A percentile compares a stretch with the other conserved stretches of the same genome.
Conservation (phyloP, 371 early-diverging fungal species). For the Saksenaea oblongispora region DNA sequence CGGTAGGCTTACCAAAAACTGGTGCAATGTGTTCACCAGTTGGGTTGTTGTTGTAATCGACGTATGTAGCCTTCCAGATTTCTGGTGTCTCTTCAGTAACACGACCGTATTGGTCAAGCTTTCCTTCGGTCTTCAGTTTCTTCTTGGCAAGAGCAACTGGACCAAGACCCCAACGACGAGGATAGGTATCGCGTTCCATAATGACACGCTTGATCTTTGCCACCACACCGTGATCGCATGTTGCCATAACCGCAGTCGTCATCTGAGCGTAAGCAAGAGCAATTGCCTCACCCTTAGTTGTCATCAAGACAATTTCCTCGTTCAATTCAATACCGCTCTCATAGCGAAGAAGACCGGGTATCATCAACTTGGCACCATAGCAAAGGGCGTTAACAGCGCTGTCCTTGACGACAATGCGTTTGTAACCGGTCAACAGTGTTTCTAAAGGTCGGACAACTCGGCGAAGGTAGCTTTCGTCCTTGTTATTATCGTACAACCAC, state of each 20-base stretch:
- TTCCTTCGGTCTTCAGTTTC: slow-evolving; percentile 94
- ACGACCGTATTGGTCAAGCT: slow-evolving; percentile 96
- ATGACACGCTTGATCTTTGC: slow-evolving; percentile 99
- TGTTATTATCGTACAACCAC: slow-evolving; percentile 95
- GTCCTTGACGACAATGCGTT: slow-evolving; percentile 99
- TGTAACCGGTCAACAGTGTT: slow-evolving; percentile 92
- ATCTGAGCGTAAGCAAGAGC: slow-evolving; percentile 97
- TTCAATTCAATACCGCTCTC: slow-evolving; percentile 96
- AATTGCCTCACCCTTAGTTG: slow-evolving; percentile 99
- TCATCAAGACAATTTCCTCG: slow-evolving; percentile 98
- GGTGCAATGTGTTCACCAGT: slow-evolving; percentile 42
- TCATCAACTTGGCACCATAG: slow-evolving; percentile 99
- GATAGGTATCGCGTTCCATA: slow-evolving; percentile 99
- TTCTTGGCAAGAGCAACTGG: slow-evolving; percentile 95
- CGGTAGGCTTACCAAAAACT: slow-evolving; percentile 34
- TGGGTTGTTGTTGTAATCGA: slow-evolving; percentile 66
- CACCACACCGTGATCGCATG: slow-evolving; percentile 90
- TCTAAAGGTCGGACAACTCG: slow-evolving; percentile 97
- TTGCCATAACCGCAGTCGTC: slow-evolving; percentile 95
- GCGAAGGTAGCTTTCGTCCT: slow-evolving; percentile 90
- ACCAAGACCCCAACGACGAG: slow-evolving; percentile 97
- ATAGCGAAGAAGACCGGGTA: slow-evolving; percentile 97
- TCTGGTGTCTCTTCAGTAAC: slow-evolving; percentile 83
- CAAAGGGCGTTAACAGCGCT: slow-evolving; percentile 98
- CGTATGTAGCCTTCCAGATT: slow-evolving; percentile 73